Evolutionary conservation across 768 basidiomycete genomes (phyloP).

Genomic region (Gloeostereum incarnatum): DNA sequence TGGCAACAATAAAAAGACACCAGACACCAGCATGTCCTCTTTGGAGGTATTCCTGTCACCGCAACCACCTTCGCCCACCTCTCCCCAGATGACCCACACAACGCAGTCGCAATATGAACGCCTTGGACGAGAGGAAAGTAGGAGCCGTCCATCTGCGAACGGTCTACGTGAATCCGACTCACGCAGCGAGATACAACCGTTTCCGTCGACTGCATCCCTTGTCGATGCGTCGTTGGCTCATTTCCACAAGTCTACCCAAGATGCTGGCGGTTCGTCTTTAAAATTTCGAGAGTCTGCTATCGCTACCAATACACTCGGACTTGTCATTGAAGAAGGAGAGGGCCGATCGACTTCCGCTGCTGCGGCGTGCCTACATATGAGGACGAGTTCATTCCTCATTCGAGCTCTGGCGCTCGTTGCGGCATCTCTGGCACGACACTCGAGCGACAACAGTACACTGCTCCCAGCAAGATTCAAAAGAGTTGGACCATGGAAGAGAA

Average conservation of each 20-base stretch:
- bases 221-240: no score
- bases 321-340: no score
- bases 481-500: conserved; percentile 16
- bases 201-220: conserved; percentile 7
- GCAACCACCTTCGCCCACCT: background rate
- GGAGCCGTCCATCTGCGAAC: background rate
- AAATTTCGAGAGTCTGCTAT: no score
- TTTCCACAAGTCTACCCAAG: no score
- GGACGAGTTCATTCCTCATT: background rate
- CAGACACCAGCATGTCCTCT: background rate
- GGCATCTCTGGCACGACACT: no score
- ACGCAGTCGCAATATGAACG: background rate
- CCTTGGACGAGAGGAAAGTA: background rate
- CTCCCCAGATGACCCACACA: background rate
- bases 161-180: background rate
- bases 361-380: no score
- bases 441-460: no score
- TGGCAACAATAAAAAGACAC: background rate
- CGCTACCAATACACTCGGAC: no score
- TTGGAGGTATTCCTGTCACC: background rate
- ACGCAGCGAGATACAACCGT: conserved; percentile 3
- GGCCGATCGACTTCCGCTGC: no score
- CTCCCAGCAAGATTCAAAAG: no score
- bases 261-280: no score
- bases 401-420: background rate